Evolutionary conservation across 345 rosid species (phyloP), one percentile per base, ranked within the genome.

Genomic region (Odontarrhena argentea): DNA sequence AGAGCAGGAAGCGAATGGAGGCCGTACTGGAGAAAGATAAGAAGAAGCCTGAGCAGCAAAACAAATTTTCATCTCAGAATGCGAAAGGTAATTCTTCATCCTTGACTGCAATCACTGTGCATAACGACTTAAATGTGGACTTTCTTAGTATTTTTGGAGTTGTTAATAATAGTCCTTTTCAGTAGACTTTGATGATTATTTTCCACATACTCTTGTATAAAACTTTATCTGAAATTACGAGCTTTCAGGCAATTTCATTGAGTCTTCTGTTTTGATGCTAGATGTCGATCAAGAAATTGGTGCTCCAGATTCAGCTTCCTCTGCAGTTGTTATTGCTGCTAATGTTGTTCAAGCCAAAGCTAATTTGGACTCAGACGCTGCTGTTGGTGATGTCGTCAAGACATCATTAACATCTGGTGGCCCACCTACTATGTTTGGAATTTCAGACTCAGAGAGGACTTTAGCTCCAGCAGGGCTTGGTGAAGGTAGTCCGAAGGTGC

Each of bases 401-500:
- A 78, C 80, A 40, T 73, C 78, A 59, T 74, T 84, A 77, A 73
- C 81, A 48, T 83, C 84, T 57, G 81, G 75, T 63, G 87, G 84
- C 56, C 85, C 83, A 24, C 91, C 92, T 65, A 38, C 46, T 57
- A 60, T 68, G 74, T 69, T 81, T 74, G 89, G 67, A 78, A 59
- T 34, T 61, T 70, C 83, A 63, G 73, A 74, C 70, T 46, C 79
- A 32, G 85, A 70, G 60, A 77, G 66, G 70, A 68, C 65, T 54
- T 75, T 63, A 68, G 85, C 78, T 38, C 83, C 82, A 76, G 76
- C 82, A 24, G 96, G 92, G 69, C 91, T 89, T 80, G 99, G 97
- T 49, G 96, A 91, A 76, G 98, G 96, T 75, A 77, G 87, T 48
- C 99, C 98, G 7, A 91, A 95, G 99, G 99, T 95, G 67, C 57